These are phyloP conservation scores for Penicillium sp. DNA, from an alignment of 2,329 filamentous ascomycete genomes.

Conservation along the genomic window DNA sequence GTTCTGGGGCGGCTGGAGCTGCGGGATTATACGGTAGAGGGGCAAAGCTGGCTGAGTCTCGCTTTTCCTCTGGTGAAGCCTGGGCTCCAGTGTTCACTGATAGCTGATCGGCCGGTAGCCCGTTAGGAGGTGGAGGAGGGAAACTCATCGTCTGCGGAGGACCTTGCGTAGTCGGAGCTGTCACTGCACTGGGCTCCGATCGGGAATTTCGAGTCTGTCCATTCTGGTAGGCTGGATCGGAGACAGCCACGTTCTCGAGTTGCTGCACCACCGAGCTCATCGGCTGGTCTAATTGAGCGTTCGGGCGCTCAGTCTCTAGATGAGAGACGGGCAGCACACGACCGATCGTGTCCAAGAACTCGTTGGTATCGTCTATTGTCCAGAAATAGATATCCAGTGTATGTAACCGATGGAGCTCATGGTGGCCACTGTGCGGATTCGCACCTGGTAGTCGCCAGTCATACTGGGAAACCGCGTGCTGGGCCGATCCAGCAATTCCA, in stretches of 20 bases:
- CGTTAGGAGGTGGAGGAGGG: constrained; percentile 30
- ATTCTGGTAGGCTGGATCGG: constrained; percentile 51
- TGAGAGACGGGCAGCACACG: constrained; percentile 40
- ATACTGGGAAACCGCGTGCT: constrained; percentile 29
- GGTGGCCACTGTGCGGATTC: constrained; percentile 55
- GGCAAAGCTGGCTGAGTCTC: constrained; percentile 41
- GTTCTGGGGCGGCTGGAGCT: constrained; percentile 65
- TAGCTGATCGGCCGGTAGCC: constrained; percentile 19
- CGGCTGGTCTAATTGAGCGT: constrained; percentile 36
- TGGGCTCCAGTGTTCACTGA: constrained; percentile 10
- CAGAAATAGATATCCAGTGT: constrained; percentile 66
- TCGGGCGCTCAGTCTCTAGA: constrained; percentile 53
- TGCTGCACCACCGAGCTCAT: constrained; percentile 65
- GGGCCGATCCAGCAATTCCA: constrained; percentile 32
- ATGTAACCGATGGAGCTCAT: constrained; percentile 56
- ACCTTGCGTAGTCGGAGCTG: constrained; percentile 21
- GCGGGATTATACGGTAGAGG: constrained; percentile 67
- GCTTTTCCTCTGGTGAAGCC: constrained; percentile 23
- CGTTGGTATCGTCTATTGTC: constrained; percentile 59
- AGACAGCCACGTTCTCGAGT: constrained; percentile 62
- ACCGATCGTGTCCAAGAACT: constrained; percentile 52
- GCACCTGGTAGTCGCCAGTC: constrained; percentile 61
- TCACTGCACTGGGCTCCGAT: constrained; percentile 25
- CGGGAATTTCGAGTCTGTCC: constrained; percentile 45
- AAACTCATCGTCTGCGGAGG: constrained; percentile 25